These are phyloP conservation scores for Ophiosphaerella herpotricha DNA, from an alignment of 2,329 filamentous ascomycete species.

Conservation along the genomic window DNA sequence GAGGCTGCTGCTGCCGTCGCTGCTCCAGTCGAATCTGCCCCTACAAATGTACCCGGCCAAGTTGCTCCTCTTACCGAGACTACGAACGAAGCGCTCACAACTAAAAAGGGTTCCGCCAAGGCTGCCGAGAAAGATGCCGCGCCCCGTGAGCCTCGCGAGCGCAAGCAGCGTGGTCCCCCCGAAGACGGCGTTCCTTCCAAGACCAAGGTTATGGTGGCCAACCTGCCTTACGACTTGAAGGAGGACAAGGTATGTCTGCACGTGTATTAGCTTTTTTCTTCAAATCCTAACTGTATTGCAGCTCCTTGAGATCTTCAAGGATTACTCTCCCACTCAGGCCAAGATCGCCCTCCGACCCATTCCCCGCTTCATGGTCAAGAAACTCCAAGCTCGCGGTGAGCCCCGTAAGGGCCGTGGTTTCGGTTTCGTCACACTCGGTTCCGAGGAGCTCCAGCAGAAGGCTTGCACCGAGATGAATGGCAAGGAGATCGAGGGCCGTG, in stretches of 20 bases:
- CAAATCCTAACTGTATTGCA: slow-evolving; percentile 47
- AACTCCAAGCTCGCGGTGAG: slow-evolving; percentile 97
- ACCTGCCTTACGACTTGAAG: slow-evolving; percentile 95
- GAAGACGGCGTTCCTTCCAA: slow-evolving; percentile 98
- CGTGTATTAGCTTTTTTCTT: background rate
- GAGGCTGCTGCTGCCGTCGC: slow-evolving; percentile 44
- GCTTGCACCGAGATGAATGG: slow-evolving; percentile 98
- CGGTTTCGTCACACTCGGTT: slow-evolving; percentile 94
- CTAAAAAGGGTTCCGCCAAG: slow-evolving; percentile 52
- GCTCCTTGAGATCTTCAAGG: slow-evolving; percentile 97
- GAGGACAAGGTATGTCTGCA: slow-evolving; percentile 81
- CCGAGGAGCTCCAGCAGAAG: slow-evolving; percentile 96
- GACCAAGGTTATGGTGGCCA: slow-evolving; percentile 99
- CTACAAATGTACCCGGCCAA: slow-evolving; percentile 58
- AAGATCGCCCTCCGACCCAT: slow-evolving; percentile 99
- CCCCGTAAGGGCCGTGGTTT: slow-evolving; percentile 99
- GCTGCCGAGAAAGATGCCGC: slow-evolving; percentile 52
- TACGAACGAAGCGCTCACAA: slow-evolving; percentile 61
- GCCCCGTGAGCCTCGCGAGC: slow-evolving; percentile 59
- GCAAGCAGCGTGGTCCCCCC: slow-evolving; percentile 88
- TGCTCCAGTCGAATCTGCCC: slow-evolving; percentile 41
- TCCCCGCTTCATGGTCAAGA: slow-evolving; percentile 99
- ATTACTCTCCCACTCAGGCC: slow-evolving; percentile 88
- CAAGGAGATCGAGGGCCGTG: slow-evolving; percentile 97
- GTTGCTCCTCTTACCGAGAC: slow-evolving; percentile 56